A percentile compares a stretch with the other conserved stretches of the same genome.
phyloP scores from a whole-genome alignment of 768 basidiomycete genomes.

The Tricholoma saponaceum region DNA sequence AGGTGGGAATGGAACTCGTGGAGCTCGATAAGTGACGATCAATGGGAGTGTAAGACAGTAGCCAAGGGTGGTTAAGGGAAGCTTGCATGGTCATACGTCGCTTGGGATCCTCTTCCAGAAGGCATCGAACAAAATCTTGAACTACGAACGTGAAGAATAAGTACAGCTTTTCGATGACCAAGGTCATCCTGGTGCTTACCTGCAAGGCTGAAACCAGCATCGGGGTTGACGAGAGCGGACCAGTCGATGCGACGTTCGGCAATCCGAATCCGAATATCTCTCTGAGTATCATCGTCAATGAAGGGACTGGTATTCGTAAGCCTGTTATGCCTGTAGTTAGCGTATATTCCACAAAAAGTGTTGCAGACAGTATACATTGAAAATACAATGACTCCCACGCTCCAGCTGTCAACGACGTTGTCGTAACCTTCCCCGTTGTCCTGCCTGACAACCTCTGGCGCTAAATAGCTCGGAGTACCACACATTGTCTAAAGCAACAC shows the following conservation, averaged over 20 bases:
- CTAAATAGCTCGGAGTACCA: constrained; percentile 92
- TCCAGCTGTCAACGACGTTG: constrained; percentile 93
- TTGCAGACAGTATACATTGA: constrained; percentile 56
- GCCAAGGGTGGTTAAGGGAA: constrained; percentile 78
- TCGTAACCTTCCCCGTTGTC: constrained; percentile 70
- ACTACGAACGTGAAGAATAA: constrained; percentile 33
- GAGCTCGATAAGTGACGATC: constrained; percentile 1
- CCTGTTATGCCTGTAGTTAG: constrained; percentile 36
- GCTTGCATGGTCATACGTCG: constrained; percentile 67
- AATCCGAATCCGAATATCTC: constrained; percentile 61
- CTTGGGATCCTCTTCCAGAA: constrained; percentile 63
- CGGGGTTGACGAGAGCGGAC: constrained; percentile 33
- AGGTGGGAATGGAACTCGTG: constrained; percentile 4
- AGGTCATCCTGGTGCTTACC: constrained; percentile 34
- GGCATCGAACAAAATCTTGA: constrained; percentile 57
- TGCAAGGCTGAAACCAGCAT: constrained; percentile 33
- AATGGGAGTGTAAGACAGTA: constrained; percentile 34
- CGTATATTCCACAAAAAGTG: not conserved
- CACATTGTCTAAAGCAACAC: constrained; percentile 74
- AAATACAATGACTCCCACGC: constrained; percentile 91
- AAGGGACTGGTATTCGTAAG: constrained; percentile 78
- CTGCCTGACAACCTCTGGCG: constrained; percentile 84
- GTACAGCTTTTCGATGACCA: not conserved
- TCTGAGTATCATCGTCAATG: constrained; percentile 62
- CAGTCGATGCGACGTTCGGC: constrained; percentile 60